Evolutionary conservation across 768 basidiomycete species (phyloP), one percentile per base, ranked within the genome.

Genomic region (Suillus decipiens): DNA sequence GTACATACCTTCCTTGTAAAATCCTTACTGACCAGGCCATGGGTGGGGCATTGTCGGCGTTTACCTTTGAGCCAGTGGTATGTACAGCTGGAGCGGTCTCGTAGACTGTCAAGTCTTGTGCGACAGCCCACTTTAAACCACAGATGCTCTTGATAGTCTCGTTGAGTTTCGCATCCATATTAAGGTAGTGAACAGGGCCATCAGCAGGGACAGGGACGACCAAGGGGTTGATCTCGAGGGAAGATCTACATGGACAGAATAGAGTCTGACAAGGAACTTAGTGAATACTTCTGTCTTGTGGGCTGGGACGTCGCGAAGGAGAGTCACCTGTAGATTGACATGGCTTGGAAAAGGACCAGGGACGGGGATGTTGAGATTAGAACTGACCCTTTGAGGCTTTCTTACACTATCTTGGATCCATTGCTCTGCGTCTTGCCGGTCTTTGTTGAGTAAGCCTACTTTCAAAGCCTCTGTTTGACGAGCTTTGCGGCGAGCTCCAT

Each of bases 131-230:
- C 80, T 97, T 99, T 71, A 94, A 94, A 24, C 97, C 96, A 72
- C 94, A 96, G 72, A 99, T 92, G 73, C 89, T 95, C 79, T 99
- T 96, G 50, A 97, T 96, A 9, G 97, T 99, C 81, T 99, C 97
- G 75, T 99, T 97, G 67, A 99, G 90, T 82, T 99, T 99, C 71
- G 96, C 97, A 47, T 97, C 97, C 97, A 99, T 99, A 77, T 99
- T 96, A 66, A 99, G 89, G 81, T n/a, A n/a, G n/a, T 91, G 90
- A 71, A 99, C 93, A 66, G 86, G 86, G 6, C 69, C 75, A 62
- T 84, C 88, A 75, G 97, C 28, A 28, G 3, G 28, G 28, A n/a
- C 95, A 71, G 97, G 88, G 74, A 93, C 92, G 72, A 99, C 89
- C 61, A 99, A 87, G 97, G 85, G 99, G n/a, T n/a, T 99, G 79